Evolutionary conservation across 2,329 filamentous ascomycete genomes (phyloP).

Genomic region (Exophiala dermatitidis): DNA sequence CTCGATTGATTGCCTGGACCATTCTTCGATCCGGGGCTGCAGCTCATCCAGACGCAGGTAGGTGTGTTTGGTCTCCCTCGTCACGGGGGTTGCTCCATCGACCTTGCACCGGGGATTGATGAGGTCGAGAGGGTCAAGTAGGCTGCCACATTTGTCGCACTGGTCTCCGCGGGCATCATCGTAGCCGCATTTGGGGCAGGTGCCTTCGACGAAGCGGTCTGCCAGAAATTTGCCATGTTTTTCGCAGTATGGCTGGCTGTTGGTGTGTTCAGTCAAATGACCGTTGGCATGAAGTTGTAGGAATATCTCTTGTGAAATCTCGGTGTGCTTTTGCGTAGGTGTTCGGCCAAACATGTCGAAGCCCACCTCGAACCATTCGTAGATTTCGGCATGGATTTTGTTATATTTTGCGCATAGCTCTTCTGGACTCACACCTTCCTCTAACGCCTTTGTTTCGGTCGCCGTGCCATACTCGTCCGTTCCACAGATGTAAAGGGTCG

Average conservation of each 20-base stretch:
- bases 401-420: slow-evolving; percentile 91
- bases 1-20: slow-evolving; percentile 65
- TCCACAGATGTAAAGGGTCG: slow-evolving; percentile 79
- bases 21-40: slow-evolving; percentile 67
- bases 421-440: slow-evolving; percentile 73
- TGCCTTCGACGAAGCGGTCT: slow-evolving; percentile 59
- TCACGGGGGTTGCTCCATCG: slow-evolving; percentile 72
- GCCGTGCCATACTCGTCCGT: slow-evolving; percentile 94
- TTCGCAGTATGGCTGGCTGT: slow-evolving; percentile 85
- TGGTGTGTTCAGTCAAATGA: slow-evolving; percentile 77
- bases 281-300: slow-evolving; percentile 79
- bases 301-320: slow-evolving; percentile 91
- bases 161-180: slow-evolving; percentile 66
- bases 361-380: slow-evolving; percentile 90
- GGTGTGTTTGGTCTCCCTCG: slow-evolving; percentile 78
- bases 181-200: slow-evolving; percentile 49
- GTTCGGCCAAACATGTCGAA: slow-evolving; percentile 96
- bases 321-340: slow-evolving; percentile 78
- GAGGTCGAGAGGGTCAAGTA: slow-evolving; percentile 66
- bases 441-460: slow-evolving; percentile 89
- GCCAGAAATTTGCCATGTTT: slow-evolving; percentile 61
- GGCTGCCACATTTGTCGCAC: slow-evolving; percentile 66
- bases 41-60: slow-evolving; percentile 82
- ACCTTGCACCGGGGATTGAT: slow-evolving; percentile 88
- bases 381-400: slow-evolving; percentile 79